A percentile compares a stretch with the other conserved stretches of the same genome.
Evolutionary conservation across 1,284 basidiomycete species (phyloP).

Genomic region (Puccinia triticina): DNA sequence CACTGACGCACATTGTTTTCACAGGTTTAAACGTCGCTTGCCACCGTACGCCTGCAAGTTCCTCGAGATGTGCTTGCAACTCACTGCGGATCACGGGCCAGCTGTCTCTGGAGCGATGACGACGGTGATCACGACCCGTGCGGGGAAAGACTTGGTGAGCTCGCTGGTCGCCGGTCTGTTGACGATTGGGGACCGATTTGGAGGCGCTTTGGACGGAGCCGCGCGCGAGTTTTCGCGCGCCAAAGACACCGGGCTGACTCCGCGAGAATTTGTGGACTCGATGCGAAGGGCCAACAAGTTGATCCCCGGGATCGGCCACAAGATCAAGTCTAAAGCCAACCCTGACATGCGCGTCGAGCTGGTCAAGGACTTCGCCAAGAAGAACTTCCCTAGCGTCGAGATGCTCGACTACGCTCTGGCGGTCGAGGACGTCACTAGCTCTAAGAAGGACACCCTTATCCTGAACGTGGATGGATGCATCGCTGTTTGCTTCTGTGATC

Average conservation of each 20-base stretch:
- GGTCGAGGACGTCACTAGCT: constrained; percentile 94
- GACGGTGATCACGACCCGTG: constrained; percentile 97
- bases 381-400: constrained; percentile 82
- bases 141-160: constrained; percentile 97
- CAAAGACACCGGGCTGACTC: constrained; percentile 85
- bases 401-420: constrained; percentile 94
- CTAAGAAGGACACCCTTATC: constrained; percentile 92
- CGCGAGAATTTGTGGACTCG: constrained; percentile 95
- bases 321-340: constrained; percentile 95
- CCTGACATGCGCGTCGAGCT: constrained; percentile 91
- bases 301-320: constrained; percentile 98
- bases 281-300: constrained; percentile 95
- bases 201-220: constrained; percentile 98
- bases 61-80: constrained; percentile 99
- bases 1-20: background rate
- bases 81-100: constrained; percentile 98
- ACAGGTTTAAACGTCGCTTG: constrained; percentile 61
- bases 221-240: constrained; percentile 92
- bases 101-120: constrained; percentile 92
- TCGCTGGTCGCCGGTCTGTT: constrained; percentile 93
- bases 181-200: constrained; percentile 97
- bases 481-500: constrained; percentile 95
- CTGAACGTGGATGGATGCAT: constrained; percentile 97
- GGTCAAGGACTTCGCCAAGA: constrained; percentile 93
- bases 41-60: constrained; percentile 88